Base-by-base conservation (phyloP, 2,329 filamentous ascomycete species). In the Didymella lethalis region DNA sequence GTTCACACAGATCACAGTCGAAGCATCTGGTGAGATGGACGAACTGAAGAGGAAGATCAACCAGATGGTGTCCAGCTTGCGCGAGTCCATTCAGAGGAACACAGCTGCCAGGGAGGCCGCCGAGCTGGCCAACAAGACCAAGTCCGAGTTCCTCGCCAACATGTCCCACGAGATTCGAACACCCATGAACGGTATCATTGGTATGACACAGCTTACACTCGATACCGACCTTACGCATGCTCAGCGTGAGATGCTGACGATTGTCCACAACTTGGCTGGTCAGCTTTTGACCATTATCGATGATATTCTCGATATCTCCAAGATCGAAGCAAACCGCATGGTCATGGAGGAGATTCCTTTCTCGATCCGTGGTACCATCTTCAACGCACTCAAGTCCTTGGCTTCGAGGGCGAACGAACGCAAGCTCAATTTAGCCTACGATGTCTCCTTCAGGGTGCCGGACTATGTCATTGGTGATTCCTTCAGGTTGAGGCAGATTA, bases 1-100 rank as follows among this genome's bases (percentile, higher is more conserved):
- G 78, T 98, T 98, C 77, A 96, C 92, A 25, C 96, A 97, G 76
- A 88, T 99, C 76, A 96, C 95, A 47, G 94, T 99, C 18, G 93
- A 97, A 77, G 95, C 95, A 20, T 97, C 94, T 12, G 95, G 95
- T 64, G 95, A 99, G 79, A 98, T 99, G 95, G 95, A 98, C 78
- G 94, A 98, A 78, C 84, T 99, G 69, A 99, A 99, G 81, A 89
- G 93, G 71, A 98, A 98, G 84, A 98, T 99, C 85, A 99, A 98
- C 77, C 92, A 96, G 81, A 99, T 99, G 95, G 93, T 98, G 52
- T 95, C 91, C 75, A 97, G 96, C 75, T 81, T 99, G 63, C 85
- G 94, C 67, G 95, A 98, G 79, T 96, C 91, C 83, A 97, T 99
- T 67, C 93, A 98, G 77, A 88, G 93, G 76, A 99, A 98, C 76